These are phyloP conservation scores for Lanmaoa rubissima DNA, from an alignment of 768 basidiomycete species.

Conservation along the genomic window DNA sequence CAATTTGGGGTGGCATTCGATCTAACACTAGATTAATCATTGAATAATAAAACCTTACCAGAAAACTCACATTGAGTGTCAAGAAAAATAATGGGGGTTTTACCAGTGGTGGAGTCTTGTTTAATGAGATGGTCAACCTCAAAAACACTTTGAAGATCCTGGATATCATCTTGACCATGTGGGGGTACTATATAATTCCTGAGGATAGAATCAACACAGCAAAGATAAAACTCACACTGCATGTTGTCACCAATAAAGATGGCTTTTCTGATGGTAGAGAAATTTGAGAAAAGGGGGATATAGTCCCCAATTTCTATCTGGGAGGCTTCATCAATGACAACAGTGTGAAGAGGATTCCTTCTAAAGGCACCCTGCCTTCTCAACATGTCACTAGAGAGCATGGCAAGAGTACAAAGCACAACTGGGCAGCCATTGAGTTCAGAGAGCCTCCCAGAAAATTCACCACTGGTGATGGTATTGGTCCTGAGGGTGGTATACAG, in stretches of 20 bases:
- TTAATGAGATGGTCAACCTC: conserved; percentile 60
- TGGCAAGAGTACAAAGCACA: conserved; percentile 73
- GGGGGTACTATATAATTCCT: conserved; percentile 62
- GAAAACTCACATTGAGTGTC: conserved; percentile 67
- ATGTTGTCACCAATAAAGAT: conserved; percentile 68
- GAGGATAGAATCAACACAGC: conserved; percentile 31
- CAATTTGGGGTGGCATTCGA: conserved; percentile 82
- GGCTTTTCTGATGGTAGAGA: conserved; percentile 44
- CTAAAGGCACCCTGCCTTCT: conserved; percentile 21
- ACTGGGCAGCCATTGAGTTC: conserved; percentile 47
- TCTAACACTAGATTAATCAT: conserved; percentile 42
- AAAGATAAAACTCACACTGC: conserved; percentile 46
- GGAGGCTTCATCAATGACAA: conserved; percentile 66
- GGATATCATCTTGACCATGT: conserved; percentile 67
- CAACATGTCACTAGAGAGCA: conserved; percentile 52
- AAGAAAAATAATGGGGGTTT: conserved; percentile 49
- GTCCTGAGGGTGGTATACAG: conserved; percentile 50
- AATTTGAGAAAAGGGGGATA: conserved; percentile 38
- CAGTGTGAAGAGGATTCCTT: conserved; percentile 40
- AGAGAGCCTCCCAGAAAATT: conserved; percentile 33
- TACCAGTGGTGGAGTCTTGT: conserved; percentile 17
- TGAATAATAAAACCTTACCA: not conserved
- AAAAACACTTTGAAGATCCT: conserved; percentile 72
- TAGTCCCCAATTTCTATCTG: conserved; percentile 61
- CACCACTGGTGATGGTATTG: conserved; percentile 53